Base-by-base conservation (phyloP, 2,329 filamentous ascomycete species). In the Xylariales sp. region DNA sequence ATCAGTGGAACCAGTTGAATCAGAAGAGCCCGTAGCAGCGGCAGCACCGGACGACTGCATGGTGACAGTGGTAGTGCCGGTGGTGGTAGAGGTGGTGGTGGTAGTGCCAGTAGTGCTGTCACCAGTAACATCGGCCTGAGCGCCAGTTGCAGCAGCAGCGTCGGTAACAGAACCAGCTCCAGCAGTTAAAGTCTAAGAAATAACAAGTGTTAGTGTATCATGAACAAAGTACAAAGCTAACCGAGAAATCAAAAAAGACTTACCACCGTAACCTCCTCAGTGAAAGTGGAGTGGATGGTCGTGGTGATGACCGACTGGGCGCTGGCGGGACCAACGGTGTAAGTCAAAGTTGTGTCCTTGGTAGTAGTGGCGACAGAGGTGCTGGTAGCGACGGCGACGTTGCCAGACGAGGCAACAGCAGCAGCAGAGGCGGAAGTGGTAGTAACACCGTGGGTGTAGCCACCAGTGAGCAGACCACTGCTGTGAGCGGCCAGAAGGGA, bases 401-500 rank as follows among this genome's bases (percentile, higher is more conserved):
- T 35, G 24, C 24, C 30, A 14, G 51, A 43, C n/a, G n/a, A n/a
- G n/a, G n/a, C n/a, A n/a, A n/a, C n/a, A n/a, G n/a, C n/a, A n/a
- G n/a, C n/a, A n/a, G n/a, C n/a, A n/a, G n/a, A n/a, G n/a, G n/a
- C n/a, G n/a, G n/a, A n/a, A 41, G 40, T 41, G 10, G 44, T 40
- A 28, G 40, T 46, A 16, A 39, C 33, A 12, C 44, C 44, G 27
- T 53, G 40, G 29, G 51, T 50, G 30, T 47, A 47, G 28, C 56
- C 58, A 32, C 56, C 56, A 12, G 52, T 32, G 42, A 60, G 50
- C 24, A 53, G 47, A 27, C 56, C 56, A 20, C 51, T 56, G 53
- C 49, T 52, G 51, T 59, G 54, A 27, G 50, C 55, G 17, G 44
- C 50, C 8, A 57, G 43, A 18, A 58, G 33, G 38, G 55, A 55